Base-by-base conservation (phyloP, 1,284 basidiomycete genomes). In the Microbotryum scabiosae region DNA sequence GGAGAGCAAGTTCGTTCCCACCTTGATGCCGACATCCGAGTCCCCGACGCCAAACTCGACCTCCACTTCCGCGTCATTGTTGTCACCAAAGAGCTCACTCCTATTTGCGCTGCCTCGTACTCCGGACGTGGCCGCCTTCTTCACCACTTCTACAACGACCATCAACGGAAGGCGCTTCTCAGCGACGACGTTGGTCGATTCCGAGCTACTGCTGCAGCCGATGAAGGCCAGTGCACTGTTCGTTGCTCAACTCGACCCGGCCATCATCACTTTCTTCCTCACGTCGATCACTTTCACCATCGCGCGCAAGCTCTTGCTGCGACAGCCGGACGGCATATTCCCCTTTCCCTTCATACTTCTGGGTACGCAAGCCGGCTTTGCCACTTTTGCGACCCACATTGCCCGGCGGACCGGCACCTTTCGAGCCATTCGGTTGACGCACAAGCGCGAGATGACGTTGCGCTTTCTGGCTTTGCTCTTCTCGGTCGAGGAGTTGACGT, bases 251-350 rank as follows among this genome's bases (percentile, higher is more conserved):
- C 47, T 59, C 18, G 56, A 66, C 44, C 62, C 62, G 3, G 56
- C 62, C 14, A 59, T 66, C 45, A 50, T 61, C 32, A 46, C 48
- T 30, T 60, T 56, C 43, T 67, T 66, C 48, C 5, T 60, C 48
- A 43, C 60, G 48, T 50, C 66, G n/a, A 57, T 66, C 48, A 55
- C 64, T 18, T 56, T 57, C 28, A 56, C 59, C 14, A 60, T 68
- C 46, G 55, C 53, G 21, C 63, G 66, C 61, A 68, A 68, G 44
- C 28, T 51, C 6, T 57, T 68, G 21, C 57, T 68, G 5, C 56
- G 65, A 10, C 36, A 41, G 36, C 36, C 36, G 10, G 36, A 41
- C 9, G 65, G 65, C 1, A 64, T 60, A 52, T 67, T 66, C 30
- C 61, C 62, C 3, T 68, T 61, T 54, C 49, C 54, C 9, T 51